Evolutionary conservation across 768 basidiomycete genomes (phyloP), one percentile per base, ranked within the genome.

Genomic region (Lyophyllum semitale): DNA sequence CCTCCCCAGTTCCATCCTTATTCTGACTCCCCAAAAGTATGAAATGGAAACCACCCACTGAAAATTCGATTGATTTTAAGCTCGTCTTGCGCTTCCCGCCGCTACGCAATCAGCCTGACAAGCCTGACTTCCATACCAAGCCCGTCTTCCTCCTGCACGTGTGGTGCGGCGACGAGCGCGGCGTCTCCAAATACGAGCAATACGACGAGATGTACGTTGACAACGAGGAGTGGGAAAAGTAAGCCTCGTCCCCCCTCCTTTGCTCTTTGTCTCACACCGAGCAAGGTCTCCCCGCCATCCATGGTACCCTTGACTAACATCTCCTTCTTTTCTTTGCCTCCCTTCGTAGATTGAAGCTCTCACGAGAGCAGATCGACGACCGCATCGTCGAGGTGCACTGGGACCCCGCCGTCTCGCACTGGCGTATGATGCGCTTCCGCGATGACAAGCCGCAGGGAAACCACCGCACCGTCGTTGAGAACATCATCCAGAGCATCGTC

Each of bases 41-140:
- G 66, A 99, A 99, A 72, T 99, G 97, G 97, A 99, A 99, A 71
- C 95, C 95, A 1, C 95, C 97, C 0, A 91, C 89, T 1, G 96
- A 98, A 67, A 99, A 99, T 68, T 95, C 95, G 1, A 89, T 98
- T 63, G 97, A 99, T 71, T 98, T 99, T 78, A 93, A 94, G 69
- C 87, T 98, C 26, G 83, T 95, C 46, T 76, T 99, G n/a, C 88
- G 93, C 29, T 99, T 98, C 69, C 95, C 96, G 0, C 84, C 93
- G 1, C 69, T 73, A 3, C 66, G 68, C 15, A 72, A 73, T 22
- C 70, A 86, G 48, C 78, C 83, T 0, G 62, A 72, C 7, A 71
- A 84, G 62, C 91, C 94, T 1, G 94, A 98, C 64, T 89, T 88
- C 60, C 77, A 77, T 56, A 87, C 87, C 11, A 98, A 95, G 68